Evolutionary conservation across 345 rosid species (phyloP), one percentile per base, ranked within the genome.

Genomic region (Salix koriyanagi): DNA sequence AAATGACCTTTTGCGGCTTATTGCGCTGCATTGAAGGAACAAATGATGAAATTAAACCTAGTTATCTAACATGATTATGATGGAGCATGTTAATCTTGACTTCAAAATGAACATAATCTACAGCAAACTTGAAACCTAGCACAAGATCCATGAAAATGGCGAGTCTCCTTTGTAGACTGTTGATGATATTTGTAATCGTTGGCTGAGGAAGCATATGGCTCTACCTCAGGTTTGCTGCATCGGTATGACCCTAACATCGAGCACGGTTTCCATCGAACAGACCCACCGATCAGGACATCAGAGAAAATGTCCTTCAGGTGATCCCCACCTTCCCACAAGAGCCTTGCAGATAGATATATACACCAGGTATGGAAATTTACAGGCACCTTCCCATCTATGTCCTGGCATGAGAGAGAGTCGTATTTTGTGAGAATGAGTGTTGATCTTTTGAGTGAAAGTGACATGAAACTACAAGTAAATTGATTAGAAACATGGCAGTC

Each of bases 321-420:
- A 44, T 2, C 60, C 75, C 64, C 42, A 16, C 69, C 16, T 6
- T 36, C 65, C 72, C 80, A 56, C 83, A 70, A 44, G 83, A 69
- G 80, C 6, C 44, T 4, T 19, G 26, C 44, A 65, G n/a, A 75
- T 65, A 2, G 37, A 71, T 65, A 2, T 14, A 54, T 52, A 50
- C 48, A 50, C 19, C 12, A 10, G 19, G 78, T 52, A 68, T 44
- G 79, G 74, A 60, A 69, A 69, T 65, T 64, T 19, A 44, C 37
- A 42, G 76, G 70, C 83, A 79, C 37, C 60, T 19, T 69, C 41
- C 44, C 75, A 73, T 73, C 70, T 44, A 76, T 56, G 52, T 70
- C 54, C 52, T 16, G 42, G 30, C 69, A 58, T 34, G 54, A n/a
- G 21, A 10, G 32, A 69, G 41, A 39, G 11, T 68, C 54, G 23